Evolutionary conservation across 1,284 basidiomycete species (phyloP).

Genomic region (Fistulina hepatica): DNA sequence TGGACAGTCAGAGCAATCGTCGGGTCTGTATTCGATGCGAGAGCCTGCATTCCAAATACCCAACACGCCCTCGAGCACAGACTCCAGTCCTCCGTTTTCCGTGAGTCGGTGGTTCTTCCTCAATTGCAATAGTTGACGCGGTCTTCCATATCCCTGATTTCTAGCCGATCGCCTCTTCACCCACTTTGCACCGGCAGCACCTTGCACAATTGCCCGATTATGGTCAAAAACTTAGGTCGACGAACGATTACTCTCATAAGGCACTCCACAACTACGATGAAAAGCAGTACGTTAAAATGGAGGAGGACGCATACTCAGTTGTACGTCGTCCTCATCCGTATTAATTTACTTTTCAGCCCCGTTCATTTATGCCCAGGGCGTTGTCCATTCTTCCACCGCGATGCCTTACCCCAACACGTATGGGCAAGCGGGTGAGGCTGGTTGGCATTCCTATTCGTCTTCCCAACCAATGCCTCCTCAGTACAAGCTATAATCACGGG

Average conservation of each 20-base stretch:
- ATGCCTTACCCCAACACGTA: too few species aligned
- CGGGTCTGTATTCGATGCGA: slow-evolving; percentile 36
- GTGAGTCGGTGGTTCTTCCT: slow-evolving; percentile 50
- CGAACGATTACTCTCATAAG: slow-evolving; percentile 37
- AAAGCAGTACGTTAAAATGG: slow-evolving; percentile 23
- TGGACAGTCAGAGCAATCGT: slow-evolving; percentile 27
- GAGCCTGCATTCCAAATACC: slow-evolving; percentile 45
- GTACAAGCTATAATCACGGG: too few species aligned
- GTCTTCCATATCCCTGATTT: slow-evolving; percentile 36
- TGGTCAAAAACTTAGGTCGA: too few species aligned
- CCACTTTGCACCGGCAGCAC: too few species aligned
- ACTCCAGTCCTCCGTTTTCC: slow-evolving; percentile 69
- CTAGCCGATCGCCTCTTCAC: slow-evolving; percentile 37
- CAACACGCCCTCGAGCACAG: slow-evolving; percentile 58
- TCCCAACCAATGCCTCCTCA: too few species aligned
- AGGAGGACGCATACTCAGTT: slow-evolving; percentile 6
- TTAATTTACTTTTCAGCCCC: too few species aligned
- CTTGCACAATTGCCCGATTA: too few species aligned
- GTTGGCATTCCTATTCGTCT: too few species aligned
- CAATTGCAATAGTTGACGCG: slow-evolving; percentile 17
- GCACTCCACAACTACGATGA: slow-evolving; percentile 17
- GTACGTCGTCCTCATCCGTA: too few species aligned
- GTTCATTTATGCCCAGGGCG: too few species aligned
- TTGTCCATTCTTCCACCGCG: too few species aligned
- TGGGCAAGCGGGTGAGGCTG: too few species aligned